Conservation (phyloP, 768 basidiomycete species). For the Pleurotus pulmonarius region DNA sequence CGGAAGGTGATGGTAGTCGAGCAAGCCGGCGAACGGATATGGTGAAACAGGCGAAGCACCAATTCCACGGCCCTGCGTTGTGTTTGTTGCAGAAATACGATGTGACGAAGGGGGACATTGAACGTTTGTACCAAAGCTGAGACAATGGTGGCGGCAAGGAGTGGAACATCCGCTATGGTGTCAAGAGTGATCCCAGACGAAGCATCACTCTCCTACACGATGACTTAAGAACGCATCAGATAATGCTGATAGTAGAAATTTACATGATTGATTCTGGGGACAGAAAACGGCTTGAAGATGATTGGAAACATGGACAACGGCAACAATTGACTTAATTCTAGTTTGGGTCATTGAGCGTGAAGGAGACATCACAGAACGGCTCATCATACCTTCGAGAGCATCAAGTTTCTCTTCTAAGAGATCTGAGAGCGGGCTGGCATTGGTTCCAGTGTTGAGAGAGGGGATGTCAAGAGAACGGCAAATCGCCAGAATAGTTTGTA, state of each 20-base stretch:
- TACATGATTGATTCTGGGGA: neutral
- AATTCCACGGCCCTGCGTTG: constrained; percentile 37
- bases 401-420: constrained; percentile 40
- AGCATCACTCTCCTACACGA: constrained; percentile 24
- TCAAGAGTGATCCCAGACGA: constrained; percentile 33
- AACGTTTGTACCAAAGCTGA: constrained; percentile 40
- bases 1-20: constrained; percentile 27
- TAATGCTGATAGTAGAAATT: neutral
- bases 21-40: constrained; percentile 30
- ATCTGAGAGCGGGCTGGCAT: constrained; percentile 37
- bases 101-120: constrained; percentile 36
- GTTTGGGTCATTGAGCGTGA: no score
- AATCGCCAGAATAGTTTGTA: constrained; percentile 38
- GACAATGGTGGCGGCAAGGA: constrained; percentile 43
- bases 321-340: neutral
- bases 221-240: neutral
- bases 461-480: constrained; percentile 44
- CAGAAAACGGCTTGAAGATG: neutral
- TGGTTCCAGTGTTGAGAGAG: constrained; percentile 25
- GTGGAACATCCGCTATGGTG: constrained; percentile 34
- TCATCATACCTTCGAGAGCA: constrained; percentile 34
- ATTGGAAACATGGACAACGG: neutral
- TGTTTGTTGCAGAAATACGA: constrained; percentile 49
- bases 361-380: neutral
- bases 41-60: constrained; percentile 34